Conservation (phyloP, 208 protist genomes). For the Trypanosoma melophagium region DNA sequence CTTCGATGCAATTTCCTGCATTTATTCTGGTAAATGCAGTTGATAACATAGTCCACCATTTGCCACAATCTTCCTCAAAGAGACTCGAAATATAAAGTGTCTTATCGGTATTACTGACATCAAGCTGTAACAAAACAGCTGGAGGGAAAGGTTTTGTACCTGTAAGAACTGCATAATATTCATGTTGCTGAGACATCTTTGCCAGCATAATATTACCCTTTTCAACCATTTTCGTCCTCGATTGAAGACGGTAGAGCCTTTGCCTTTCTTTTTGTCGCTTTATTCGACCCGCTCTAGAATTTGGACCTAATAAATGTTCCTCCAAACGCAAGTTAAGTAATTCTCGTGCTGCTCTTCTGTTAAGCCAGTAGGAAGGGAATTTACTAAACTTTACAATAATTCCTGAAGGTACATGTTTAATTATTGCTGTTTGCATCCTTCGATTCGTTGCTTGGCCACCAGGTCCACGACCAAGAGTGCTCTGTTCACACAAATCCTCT, state of each 20-base stretch:
- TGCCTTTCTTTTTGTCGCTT: slow-evolving; percentile 27
- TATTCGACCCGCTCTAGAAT: slow-evolving; percentile 49
- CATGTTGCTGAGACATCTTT: slow-evolving; percentile 32
- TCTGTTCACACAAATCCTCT: slow-evolving; percentile 71
- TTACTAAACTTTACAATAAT: slow-evolving; percentile 83
- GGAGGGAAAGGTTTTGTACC: slow-evolving; percentile 26
- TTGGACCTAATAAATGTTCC: slow-evolving; percentile 53
- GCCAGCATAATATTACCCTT: slow-evolving; percentile 40
- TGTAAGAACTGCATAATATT: slow-evolving; percentile 51
- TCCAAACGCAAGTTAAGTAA: slow-evolving; percentile 76
- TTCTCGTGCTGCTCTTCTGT: slow-evolving; percentile 75
- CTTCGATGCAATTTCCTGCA: not conserved
- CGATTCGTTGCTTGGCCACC: slow-evolving; percentile 88
- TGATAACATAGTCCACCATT: slow-evolving; percentile 65
- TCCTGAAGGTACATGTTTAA: slow-evolving; percentile 61
- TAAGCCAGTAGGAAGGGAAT: slow-evolving; percentile 85
- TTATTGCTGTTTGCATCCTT: slow-evolving; percentile 80
- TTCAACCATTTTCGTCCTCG: slow-evolving; percentile 19
- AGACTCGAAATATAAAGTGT: slow-evolving; percentile 45
- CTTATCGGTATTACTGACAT: not conserved
- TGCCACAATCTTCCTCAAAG: slow-evolving; percentile 70
- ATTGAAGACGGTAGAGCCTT: slow-evolving; percentile 3
- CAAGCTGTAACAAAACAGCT: slow-evolving; percentile 24
- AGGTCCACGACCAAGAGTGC: slow-evolving; percentile 77
- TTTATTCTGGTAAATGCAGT: slow-evolving; percentile 32